A percentile compares a stretch with the other conserved stretches of the same genome.
Conservation (phyloP, 2,329 filamentous ascomycete genomes). For the Aspergillus ruber region DNA sequence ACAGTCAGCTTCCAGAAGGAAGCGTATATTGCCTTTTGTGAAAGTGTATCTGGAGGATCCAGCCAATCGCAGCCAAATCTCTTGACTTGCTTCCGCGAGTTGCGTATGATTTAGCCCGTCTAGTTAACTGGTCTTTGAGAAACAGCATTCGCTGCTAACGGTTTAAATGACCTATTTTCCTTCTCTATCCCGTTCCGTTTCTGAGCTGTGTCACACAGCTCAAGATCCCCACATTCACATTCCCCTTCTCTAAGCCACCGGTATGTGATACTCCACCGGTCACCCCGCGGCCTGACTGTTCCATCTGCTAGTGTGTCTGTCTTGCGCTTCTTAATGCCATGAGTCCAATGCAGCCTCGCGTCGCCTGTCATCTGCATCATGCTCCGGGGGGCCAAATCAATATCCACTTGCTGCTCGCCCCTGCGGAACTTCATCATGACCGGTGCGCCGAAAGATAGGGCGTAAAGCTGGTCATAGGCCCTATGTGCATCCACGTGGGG, state of each 20-base stretch:
- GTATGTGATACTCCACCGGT: slow-evolving; percentile 53
- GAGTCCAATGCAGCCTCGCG: slow-evolving; percentile 50
- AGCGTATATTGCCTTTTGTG: too few species aligned
- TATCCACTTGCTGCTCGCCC: slow-evolving; percentile 31
- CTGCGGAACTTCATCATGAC: slow-evolving; percentile 26
- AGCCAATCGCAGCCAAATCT: neutral
- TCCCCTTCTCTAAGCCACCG: slow-evolving; percentile 45
- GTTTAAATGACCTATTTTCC: slow-evolving; percentile 37
- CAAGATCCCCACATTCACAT: slow-evolving; percentile 47
- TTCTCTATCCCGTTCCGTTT: slow-evolving; percentile 40
- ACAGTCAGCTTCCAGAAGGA: too few species aligned
- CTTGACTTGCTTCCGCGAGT: neutral
- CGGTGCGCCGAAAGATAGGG: slow-evolving; percentile 25
- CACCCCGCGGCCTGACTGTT: slow-evolving; percentile 35
- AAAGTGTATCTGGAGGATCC: too few species aligned
- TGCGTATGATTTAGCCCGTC: neutral
- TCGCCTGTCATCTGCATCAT: slow-evolving; percentile 49
- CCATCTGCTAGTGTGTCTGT: slow-evolving; percentile 46
- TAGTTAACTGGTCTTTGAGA: neutral
- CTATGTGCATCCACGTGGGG: slow-evolving; percentile 56
- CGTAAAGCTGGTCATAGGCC: slow-evolving; percentile 35
- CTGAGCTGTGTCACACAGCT: slow-evolving; percentile 49
- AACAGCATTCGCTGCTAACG: slow-evolving; percentile 2
- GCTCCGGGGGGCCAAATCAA: slow-evolving; percentile 45
- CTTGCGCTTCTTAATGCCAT: slow-evolving; percentile 50